Percentiles rank a stretch among this genome's conserved stretches.
Evolutionary conservation across 2,329 filamentous ascomycete genomes (phyloP).

Genomic region (Colletotrichum sp.): DNA sequence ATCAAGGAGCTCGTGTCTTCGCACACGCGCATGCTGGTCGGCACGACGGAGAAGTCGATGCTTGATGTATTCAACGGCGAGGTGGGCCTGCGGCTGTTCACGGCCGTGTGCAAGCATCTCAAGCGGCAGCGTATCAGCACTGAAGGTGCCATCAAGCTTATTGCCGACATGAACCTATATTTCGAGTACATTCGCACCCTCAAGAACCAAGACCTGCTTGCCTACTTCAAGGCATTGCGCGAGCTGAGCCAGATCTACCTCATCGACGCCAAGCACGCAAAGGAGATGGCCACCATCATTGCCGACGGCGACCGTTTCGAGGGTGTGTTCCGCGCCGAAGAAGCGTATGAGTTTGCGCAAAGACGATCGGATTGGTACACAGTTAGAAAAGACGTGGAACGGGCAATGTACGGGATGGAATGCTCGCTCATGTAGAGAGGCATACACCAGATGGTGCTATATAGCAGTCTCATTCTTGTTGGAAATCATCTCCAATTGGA

Average conservation of each 20-base stretch:
- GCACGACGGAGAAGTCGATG: conserved; percentile 97
- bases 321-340: conserved; percentile 92
- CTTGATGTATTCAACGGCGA: conserved; percentile 99
- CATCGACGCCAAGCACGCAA: conserved; percentile 84
- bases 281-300: conserved; percentile 94
- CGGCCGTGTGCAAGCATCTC: conserved; percentile 92
- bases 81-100: conserved; percentile 90
- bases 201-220: conserved; percentile 80
- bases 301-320: conserved; percentile 89
- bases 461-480: neutral
- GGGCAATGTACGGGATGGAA: conserved; percentile 95
- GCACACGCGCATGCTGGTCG: conserved; percentile 91
- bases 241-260: conserved; percentile 96
- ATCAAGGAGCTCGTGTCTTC: conserved; percentile 86
- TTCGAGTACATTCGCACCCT: conserved; percentile 83
- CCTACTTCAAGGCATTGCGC: conserved; percentile 89
- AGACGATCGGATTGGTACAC: conserved; percentile 93
- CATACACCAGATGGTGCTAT: neutral
- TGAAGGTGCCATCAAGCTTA: conserved; percentile 87
- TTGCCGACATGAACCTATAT: conserved; percentile 96
- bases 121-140: conserved; percentile 94
- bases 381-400: conserved; percentile 87
- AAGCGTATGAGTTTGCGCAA: conserved; percentile 97
- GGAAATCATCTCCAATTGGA: neutral
- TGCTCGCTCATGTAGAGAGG: conserved; percentile 76